Base-by-base conservation (phyloP, 2,329 filamentous ascomycete species). In the Pseudogymnoascus sp. region DNA sequence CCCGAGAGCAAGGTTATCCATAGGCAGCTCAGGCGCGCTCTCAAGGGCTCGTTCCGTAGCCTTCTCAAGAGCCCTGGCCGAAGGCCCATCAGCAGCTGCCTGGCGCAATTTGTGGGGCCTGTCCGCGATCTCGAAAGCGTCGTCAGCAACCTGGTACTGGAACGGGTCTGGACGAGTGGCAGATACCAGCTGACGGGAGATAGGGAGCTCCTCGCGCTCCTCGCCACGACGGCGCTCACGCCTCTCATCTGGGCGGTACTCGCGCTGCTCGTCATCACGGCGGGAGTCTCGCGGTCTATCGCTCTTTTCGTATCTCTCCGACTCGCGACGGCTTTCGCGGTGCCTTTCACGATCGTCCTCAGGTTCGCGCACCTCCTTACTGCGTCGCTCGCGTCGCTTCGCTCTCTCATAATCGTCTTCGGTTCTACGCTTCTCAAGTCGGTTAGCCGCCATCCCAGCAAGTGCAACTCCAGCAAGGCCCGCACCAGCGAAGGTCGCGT, bases 391-490 rank as follows among this genome's bases (percentile, higher is more conserved):
- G 3, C 64, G 63, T 11, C 51, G 65, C 39, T 67, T 67, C 31
- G 71, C 69, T 47, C 68, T 70, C 26, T 68, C 67, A 21, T 74
- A 72, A 37, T 73, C 66, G 63, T 67, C 68, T 14, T 72, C 69
- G 29, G 73, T 72, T 42, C 68, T 67, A 42, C 65, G 67, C 59
- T 70, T 73, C 10, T 71, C 69, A 16, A 68, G 67, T 51, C 67
- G 69, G 64, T 67, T 69, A 18, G 59, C 81, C 31, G 79, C 79
- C 45, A 79, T 75, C 18, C 78, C 81, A 29, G 77, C 76, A 12
- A 80, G 75, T n/a, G 80, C 80, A 60, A 76, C 74, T 68, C 77
- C 75, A n/a, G 75, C 75, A 62, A 80, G 72, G 34, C 59, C 59
- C 14, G 34, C 59, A 31, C 34, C 29, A 76, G 75, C 29, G 1